These are phyloP conservation scores for Fibroporia radiculosa DNA, from an alignment of 768 basidiomycete genomes.

Conservation along the genomic window DNA sequence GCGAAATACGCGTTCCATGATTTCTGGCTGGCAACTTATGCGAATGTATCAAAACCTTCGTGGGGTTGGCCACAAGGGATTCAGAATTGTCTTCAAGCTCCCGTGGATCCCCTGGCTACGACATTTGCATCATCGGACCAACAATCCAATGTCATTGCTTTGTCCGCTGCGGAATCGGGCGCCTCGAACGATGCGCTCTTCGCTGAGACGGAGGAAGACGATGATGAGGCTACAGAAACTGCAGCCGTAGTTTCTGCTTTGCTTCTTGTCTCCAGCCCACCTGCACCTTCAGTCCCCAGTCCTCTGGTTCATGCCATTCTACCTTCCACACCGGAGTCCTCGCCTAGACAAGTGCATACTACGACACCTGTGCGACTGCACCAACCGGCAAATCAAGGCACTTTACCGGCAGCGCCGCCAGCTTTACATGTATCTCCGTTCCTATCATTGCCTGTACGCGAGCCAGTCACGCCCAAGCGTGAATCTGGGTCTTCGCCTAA, in stretches of 20 bases:
- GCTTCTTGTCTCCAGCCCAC: neutral
- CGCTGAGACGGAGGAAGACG: slow-evolving; percentile 2
- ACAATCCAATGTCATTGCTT: no score
- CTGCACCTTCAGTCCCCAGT: neutral
- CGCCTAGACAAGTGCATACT: neutral
- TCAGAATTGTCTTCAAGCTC: slow-evolving; percentile 24
- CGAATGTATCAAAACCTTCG: slow-evolving; percentile 30
- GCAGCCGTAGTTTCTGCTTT: neutral
- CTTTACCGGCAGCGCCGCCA: neutral
- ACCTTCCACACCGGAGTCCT: slow-evolving; percentile 11
- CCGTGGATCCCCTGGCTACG: slow-evolving; percentile 5
- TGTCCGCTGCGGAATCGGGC: no score
- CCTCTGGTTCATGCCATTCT: neutral
- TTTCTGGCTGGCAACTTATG: slow-evolving; percentile 53
- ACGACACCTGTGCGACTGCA: no score
- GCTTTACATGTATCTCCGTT: neutral
- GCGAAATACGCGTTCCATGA: slow-evolving; percentile 47
- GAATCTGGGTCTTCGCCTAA: slow-evolving; percentile 13
- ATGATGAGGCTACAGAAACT: slow-evolving; percentile 7
- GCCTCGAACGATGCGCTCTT: neutral
- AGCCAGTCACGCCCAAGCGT: slow-evolving; percentile 13
- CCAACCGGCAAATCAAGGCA: no score
- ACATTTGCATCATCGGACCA: no score
- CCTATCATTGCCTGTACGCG: neutral
- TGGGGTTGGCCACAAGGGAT: slow-evolving; percentile 50